Conservation (phyloP, 306 rosid species). For the Mimosa bimucronata region DNA sequence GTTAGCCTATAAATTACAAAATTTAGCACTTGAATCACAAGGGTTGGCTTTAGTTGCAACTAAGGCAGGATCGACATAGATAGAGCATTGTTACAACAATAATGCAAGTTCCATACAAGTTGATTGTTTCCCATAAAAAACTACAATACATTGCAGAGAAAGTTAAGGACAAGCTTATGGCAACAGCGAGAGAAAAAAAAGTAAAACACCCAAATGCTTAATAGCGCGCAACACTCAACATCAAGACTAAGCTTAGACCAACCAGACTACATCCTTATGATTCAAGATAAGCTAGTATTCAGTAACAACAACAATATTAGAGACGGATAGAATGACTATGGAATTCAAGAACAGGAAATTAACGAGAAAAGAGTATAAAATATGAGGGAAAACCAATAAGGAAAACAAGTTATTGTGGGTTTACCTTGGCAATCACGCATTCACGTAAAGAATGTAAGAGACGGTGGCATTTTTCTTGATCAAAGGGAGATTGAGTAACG, state of each 20-base stretch:
- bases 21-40: not conserved
- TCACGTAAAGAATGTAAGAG: constrained; percentile 69
- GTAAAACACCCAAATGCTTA: not conserved
- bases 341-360: not conserved
- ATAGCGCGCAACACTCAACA: not conserved
- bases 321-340: not conserved
- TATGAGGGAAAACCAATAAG: not conserved
- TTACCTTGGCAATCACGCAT: constrained; percentile 80
- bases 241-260: not conserved
- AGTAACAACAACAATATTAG: not conserved
- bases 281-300: constrained; percentile 1
- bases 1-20: not conserved
- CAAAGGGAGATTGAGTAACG: constrained; percentile 63
- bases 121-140: not conserved
- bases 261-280: not conserved
- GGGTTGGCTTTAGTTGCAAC: not conserved
- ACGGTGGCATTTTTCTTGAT: constrained; percentile 64
- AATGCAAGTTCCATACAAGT: not conserved
- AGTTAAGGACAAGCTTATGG: not conserved
- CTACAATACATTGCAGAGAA: not conserved
- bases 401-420: not conserved
- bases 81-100: not conserved
- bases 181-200: constrained; percentile 9
- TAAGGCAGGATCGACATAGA: not conserved
- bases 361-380: not conserved